Percentiles rank a stretch among this genome's conserved stretches.
Evolutionary conservation across 2,329 filamentous ascomycete genomes (phyloP).

Genomic region (Diaporthe vaccinii): DNA sequence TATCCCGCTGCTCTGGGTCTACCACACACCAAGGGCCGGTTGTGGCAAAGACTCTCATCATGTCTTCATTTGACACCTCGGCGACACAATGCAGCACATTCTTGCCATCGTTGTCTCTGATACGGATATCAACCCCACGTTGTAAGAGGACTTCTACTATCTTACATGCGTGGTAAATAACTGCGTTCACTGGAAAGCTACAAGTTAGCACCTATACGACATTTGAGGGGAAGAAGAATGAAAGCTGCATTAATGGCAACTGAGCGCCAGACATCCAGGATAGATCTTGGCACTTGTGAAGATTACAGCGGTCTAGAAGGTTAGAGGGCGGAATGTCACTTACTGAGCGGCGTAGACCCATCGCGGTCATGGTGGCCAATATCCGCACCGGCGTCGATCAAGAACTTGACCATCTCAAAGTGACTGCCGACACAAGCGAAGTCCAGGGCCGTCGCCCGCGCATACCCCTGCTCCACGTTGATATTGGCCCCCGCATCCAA

Average conservation of each 20-base stretch:
- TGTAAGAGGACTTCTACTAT: background rate
- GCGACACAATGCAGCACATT: constrained; percentile 14
- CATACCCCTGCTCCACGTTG: background rate
- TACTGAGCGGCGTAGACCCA: constrained; percentile 26
- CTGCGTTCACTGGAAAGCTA: background rate
- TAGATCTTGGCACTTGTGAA: background rate
- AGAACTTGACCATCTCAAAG: background rate
- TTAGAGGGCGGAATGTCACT: background rate
- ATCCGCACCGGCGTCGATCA: background rate
- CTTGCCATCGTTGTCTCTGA: background rate
- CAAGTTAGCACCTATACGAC: background rate
- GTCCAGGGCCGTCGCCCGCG: background rate
- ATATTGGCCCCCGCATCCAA: constrained; percentile 2
- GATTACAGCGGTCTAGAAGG: background rate
- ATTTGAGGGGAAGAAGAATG: background rate
- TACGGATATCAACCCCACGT: background rate
- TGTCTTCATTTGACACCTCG: constrained; percentile 14
- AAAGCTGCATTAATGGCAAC: background rate
- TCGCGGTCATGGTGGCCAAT: constrained; percentile 2
- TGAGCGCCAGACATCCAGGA: background rate
- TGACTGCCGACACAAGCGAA: background rate
- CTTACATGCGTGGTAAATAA: constrained; percentile 9
- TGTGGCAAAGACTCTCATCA: constrained; percentile 4
- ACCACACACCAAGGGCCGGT: background rate
- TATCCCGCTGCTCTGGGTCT: constrained; percentile 2